These are phyloP conservation scores for Globisporangium abappressorium DNA, from an alignment of 352 stramenopile genomes.

Conservation along the genomic window DNA sequence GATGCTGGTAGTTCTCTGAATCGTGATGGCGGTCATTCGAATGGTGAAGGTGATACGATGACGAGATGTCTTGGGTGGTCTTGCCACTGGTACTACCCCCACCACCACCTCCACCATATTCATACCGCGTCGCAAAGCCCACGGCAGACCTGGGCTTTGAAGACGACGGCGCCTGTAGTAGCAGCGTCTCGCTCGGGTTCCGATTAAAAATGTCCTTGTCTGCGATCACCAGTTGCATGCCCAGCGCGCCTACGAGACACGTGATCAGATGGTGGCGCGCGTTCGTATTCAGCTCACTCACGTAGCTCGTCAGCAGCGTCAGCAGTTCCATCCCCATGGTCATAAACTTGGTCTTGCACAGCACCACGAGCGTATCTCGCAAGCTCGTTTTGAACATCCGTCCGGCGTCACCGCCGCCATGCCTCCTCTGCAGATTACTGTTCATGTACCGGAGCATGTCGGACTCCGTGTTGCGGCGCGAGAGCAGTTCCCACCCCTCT, in stretches of 20 bases:
- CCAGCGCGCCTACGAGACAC: constrained; percentile 58
- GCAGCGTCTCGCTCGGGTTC: neutral
- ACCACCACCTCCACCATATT: neutral
- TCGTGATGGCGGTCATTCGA: constrained; percentile 12
- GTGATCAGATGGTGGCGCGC: constrained; percentile 55
- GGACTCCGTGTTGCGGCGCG: constrained; percentile 19
- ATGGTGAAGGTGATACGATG: neutral
- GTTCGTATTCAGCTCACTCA: constrained; percentile 35
- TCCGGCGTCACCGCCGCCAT: neutral
- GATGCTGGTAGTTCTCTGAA: neutral
- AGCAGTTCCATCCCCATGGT: constrained; percentile 69
- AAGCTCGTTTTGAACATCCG: constrained; percentile 25
- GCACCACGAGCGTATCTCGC: constrained; percentile 30
- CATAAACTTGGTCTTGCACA: constrained; percentile 75
- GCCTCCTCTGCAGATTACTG: constrained; percentile 8
- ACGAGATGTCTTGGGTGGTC: neutral
- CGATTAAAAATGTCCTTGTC: constrained; percentile 49
- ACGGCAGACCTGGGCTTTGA: constrained; percentile 3
- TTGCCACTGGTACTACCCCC: neutral
- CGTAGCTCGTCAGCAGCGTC: constrained; percentile 65
- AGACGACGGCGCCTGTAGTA: constrained; percentile 6
- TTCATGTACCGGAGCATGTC: constrained; percentile 23
- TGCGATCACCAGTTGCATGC: constrained; percentile 45
- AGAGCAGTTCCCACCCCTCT: constrained; percentile 15
- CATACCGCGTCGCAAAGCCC: neutral